Base-by-base conservation (phyloP, 73 alveolate species). In the Paramecium pentaurelia region DNA sequence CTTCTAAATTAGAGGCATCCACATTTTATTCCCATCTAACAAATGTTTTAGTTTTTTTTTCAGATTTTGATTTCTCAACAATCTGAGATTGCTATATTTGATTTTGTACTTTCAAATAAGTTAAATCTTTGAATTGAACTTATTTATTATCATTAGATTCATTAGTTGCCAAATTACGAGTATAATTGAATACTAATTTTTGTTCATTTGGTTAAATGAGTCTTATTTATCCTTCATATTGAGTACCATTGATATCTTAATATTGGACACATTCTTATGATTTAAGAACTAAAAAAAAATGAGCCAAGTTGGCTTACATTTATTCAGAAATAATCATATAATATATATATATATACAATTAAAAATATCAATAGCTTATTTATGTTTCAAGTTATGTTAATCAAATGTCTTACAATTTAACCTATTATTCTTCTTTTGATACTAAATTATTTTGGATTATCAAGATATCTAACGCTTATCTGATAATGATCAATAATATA, bases 251-350 rank as follows among this genome's bases (percentile, higher is more conserved):
- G 12, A 80, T 36, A 47, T 80, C 91, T 47, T 49, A 27, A 80
- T 45, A 80, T 38, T 80, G 71, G 27, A 80, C 73, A 3, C 16
- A 25, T 5, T 45, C 91, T 38, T 30, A 42, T n/a, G 20, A 80
- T 80, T 80, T 80, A 11, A 80, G 75, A 27, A 45, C 14, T 9
- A 80, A 28, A 36, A 40, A 80, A 47, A 80, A 80, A 14, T 80
- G 91, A 47, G 77, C 75, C 44, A 80, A 47, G 47, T 80, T 80
- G 42, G 91, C 91, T 42, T 80, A 36, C 91, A 80, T 80, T 47
- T 80, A 47, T 25, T 80, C 64, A 36, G 34, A 73, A 36, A 73
- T 73, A 38, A 73, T 73, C 60, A 73, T 73, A 8, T 22, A 22
- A 22, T 22, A 22, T 22, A 12, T 6, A 30, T 73, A 12, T 37